These are phyloP conservation scores for Lachnellula suecica DNA, from an alignment of 2,329 filamentous ascomycete species.

Conservation along the genomic window DNA sequence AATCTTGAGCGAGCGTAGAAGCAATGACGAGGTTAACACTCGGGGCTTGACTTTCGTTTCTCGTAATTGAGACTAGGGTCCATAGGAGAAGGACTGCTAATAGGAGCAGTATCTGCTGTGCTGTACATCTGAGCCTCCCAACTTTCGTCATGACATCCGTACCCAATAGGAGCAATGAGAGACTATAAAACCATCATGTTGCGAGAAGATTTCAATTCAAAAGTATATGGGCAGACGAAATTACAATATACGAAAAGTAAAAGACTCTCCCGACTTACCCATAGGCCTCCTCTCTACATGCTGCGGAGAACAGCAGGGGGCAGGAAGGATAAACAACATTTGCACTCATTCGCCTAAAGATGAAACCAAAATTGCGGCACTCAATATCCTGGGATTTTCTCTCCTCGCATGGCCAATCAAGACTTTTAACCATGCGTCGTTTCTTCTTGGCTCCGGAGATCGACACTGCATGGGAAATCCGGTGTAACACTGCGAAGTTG, in stretches of 20 bases:
- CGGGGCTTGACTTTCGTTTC: background rate
- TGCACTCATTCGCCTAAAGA: background rate
- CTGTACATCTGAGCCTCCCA: too few relatives aligned
- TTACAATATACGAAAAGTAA: too few relatives aligned
- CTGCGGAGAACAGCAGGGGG: background rate
- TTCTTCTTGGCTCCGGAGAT: too few relatives aligned
- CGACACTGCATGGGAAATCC: background rate
- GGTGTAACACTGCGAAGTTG: background rate
- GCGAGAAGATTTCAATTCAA: too few relatives aligned
- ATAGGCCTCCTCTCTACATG: background rate
- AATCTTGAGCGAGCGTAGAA: background rate
- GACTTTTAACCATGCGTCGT: background rate
- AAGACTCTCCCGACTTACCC: background rate
- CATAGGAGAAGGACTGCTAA: background rate
- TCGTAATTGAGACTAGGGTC: too few relatives aligned
- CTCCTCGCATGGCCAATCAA: background rate
- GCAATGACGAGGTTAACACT: conserved; percentile 17
- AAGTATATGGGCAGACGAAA: too few relatives aligned
- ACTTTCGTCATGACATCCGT: too few relatives aligned
- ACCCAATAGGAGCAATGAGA: too few relatives aligned
- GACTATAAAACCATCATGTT: too few relatives aligned
- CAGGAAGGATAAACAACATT: background rate
- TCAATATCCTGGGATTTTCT: background rate
- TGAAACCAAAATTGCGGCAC: background rate
- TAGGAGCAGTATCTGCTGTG: background rate